Conservation (phyloP, 495 filamentous ascomycete genomes). For the Trichoderma gamsii region DNA sequence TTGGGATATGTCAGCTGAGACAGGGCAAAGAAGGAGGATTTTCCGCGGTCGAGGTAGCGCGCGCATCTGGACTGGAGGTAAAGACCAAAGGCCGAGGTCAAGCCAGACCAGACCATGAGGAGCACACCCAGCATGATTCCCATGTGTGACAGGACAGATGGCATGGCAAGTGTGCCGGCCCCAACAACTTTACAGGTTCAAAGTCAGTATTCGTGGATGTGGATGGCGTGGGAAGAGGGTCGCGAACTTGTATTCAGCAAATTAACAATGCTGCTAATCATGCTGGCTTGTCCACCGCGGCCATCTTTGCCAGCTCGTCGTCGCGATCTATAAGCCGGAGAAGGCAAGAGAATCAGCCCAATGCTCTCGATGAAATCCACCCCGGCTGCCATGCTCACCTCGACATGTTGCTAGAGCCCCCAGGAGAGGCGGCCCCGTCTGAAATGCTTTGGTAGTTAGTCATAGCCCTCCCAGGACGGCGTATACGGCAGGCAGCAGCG, state of each 20-base stretch:
- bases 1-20: conserved; percentile 96
- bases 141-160: conserved; percentile 85
- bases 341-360: background rate
- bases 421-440: conserved; percentile 28
- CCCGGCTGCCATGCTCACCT: conserved; percentile 26
- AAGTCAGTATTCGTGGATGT: conserved; percentile 7
- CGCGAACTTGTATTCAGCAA: conserved; percentile 83
- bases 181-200: conserved; percentile 63
- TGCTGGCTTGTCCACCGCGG: conserved; percentile 68
- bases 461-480: conserved; percentile 27
- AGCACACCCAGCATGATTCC: conserved; percentile 74
- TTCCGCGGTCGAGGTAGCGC: conserved; percentile 80
- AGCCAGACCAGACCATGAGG: conserved; percentile 84
- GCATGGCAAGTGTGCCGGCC: conserved; percentile 92
- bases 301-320: conserved; percentile 35
- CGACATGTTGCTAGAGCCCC: conserved; percentile 34
- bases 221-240: conserved; percentile 13
- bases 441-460: conserved; percentile 39
- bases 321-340: conserved; percentile 24
- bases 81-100: conserved; percentile 83
- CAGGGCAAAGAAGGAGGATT: conserved; percentile 78
- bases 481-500: background rate
- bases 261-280: conserved; percentile 89
- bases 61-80: conserved; percentile 93
- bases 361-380: background rate